Conservation (phyloP, 2,329 filamentous ascomycete species). For the Lecanosticta acicola region DNA sequence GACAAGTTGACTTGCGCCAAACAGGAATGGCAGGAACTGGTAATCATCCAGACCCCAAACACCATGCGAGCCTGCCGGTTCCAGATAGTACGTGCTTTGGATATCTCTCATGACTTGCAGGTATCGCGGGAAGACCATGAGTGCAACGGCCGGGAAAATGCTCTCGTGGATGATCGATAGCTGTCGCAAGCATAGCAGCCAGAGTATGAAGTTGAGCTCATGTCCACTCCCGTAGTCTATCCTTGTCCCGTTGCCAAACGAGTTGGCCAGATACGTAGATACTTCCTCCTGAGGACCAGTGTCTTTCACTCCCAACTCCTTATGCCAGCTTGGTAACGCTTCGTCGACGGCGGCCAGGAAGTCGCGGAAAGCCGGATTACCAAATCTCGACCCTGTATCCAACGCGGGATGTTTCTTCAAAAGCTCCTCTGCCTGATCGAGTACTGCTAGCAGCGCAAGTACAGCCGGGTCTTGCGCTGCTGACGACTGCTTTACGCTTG, state of each 20-base stretch:
- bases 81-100: conserved; percentile 90
- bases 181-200: conserved; percentile 90
- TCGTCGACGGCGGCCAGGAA: conserved; percentile 63
- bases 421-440: conserved; percentile 63
- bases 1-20: conserved; percentile 50
- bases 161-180: conserved; percentile 57
- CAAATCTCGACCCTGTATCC: conserved; percentile 87
- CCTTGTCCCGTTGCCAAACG: conserved; percentile 77
- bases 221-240: conserved; percentile 98
- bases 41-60: conserved; percentile 52
- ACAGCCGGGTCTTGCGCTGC: conserved; percentile 55
- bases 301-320: conserved; percentile 50
- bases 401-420: conserved; percentile 68
- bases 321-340: conserved; percentile 57
- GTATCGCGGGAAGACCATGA: conserved; percentile 77
- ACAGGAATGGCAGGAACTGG: conserved; percentile 50
- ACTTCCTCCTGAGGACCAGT: conserved; percentile 60
- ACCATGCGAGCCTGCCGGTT: conserved; percentile 58
- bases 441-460: conserved; percentile 59
- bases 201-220: conserved; percentile 94
- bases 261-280: conserved; percentile 72
- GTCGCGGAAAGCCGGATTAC: conserved; percentile 82
- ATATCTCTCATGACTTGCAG: conserved; percentile 79
- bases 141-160: conserved; percentile 69
- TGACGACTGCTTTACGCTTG: conserved; percentile 50